Evolutionary conservation across 2,329 filamentous ascomycete species (phyloP).

Genomic region (Alternaria atra): DNA sequence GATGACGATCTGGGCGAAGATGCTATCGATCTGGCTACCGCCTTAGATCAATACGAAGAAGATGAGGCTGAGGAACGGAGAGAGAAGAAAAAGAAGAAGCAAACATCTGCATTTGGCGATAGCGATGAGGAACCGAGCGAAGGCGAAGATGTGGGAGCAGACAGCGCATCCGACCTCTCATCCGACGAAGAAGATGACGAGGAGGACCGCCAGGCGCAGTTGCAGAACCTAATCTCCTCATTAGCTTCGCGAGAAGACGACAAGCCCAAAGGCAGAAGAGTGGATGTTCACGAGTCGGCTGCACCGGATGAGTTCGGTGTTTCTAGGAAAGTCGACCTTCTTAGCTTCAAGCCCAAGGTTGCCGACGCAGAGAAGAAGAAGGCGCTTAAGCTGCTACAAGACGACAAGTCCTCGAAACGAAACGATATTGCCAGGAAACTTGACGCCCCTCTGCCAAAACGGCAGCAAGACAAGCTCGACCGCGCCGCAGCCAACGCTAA

Average conservation of each 20-base stretch:
- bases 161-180: slow-evolving; percentile 61
- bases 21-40: slow-evolving; percentile 69
- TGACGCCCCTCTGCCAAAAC: slow-evolving; percentile 80
- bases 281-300: slow-evolving; percentile 65
- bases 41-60: slow-evolving; percentile 62
- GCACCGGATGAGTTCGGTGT: slow-evolving; percentile 68
- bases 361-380: slow-evolving; percentile 80
- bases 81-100: slow-evolving; percentile 47
- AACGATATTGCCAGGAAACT: slow-evolving; percentile 73
- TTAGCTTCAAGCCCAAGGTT: slow-evolving; percentile 76
- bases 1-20: slow-evolving; percentile 72
- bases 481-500: slow-evolving; percentile 86
- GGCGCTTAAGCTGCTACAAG: slow-evolving; percentile 77
- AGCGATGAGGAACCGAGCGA: slow-evolving; percentile 64
- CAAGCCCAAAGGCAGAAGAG: slow-evolving; percentile 43
- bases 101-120: slow-evolving; percentile 55
- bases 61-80: slow-evolving; percentile 44
- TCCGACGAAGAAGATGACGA: slow-evolving; percentile 54
- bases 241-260: slow-evolving; percentile 60
- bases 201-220: slow-evolving; percentile 67
- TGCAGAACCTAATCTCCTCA: slow-evolving; percentile 74
- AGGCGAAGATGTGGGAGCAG: slow-evolving; percentile 54
- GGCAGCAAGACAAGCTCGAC: slow-evolving; percentile 86
- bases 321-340: slow-evolving; percentile 75
- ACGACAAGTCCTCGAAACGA: slow-evolving; percentile 67